Percentiles rank a stretch among this genome's conserved stretches.
Conservation (phyloP, 1,139 yeast genomes). For the Saccharomyces hybrid region DNA sequence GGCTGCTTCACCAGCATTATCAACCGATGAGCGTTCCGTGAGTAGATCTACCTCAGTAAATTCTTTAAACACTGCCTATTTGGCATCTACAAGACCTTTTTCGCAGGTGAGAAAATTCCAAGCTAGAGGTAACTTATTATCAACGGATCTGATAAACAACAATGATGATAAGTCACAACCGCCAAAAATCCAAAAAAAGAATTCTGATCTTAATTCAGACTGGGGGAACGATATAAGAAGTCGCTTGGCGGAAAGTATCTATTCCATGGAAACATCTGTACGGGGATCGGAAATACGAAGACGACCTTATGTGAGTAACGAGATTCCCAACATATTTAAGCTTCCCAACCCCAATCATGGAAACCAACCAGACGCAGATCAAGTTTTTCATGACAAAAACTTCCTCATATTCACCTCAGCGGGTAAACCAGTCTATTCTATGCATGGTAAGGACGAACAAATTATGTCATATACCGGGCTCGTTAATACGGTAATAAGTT, state of each 20-base stretch:
- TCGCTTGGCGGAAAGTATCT: slow-evolving; percentile 19
- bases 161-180: not conserved
- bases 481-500: slow-evolving; percentile 37
- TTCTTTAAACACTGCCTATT: not conserved
- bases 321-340: slow-evolving; percentile 21
- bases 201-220: not conserved
- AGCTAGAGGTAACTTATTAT: not conserved
- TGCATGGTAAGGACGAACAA: slow-evolving; percentile 67
- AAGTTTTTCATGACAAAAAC: slow-evolving; percentile 17
- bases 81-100: not conserved
- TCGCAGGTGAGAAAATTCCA: not conserved
- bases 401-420: slow-evolving; percentile 81
- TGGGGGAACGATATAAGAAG: slow-evolving; percentile 11
- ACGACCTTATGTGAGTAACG: slow-evolving; percentile 21
- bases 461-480: slow-evolving; percentile 67
- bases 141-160: not conserved
- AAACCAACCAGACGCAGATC: not conserved
- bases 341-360: not conserved
- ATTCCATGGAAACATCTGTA: slow-evolving; percentile 15
- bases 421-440: slow-evolving; percentile 85
- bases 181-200: not conserved
- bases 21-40: not conserved
- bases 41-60: not conserved
- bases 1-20: not conserved
- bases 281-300: slow-evolving; percentile 4